Evolutionary conservation across 768 basidiomycete genomes (phyloP).

Genomic region (Chalciporus chontae): DNA sequence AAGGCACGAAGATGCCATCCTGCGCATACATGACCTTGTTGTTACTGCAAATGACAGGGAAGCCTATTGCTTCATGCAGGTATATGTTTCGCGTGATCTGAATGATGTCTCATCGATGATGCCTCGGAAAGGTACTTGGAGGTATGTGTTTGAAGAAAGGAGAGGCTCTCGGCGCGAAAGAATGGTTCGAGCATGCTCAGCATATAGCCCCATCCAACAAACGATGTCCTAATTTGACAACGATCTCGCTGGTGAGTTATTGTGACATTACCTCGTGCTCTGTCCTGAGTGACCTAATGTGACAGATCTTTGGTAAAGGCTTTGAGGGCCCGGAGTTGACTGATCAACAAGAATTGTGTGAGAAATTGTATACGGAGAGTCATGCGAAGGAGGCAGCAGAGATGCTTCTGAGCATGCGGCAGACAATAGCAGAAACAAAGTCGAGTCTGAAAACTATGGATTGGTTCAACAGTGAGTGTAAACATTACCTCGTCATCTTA

Average conservation of each 20-base stretch:
- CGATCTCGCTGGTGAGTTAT: background rate
- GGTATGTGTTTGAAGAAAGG: background rate
- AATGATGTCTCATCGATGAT: background rate
- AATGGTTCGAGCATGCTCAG: slow-evolving; percentile 2
- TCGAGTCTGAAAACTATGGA: background rate
- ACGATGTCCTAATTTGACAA: background rate
- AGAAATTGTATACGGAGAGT: background rate
- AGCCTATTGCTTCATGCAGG: background rate
- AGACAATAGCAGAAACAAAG: background rate
- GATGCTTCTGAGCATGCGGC: too few relatives aligned
- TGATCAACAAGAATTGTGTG: background rate
- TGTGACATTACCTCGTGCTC: background rate
- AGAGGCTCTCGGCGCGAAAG: slow-evolving; percentile 2
- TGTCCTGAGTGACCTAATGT: background rate
- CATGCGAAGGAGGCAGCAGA: too few relatives aligned
- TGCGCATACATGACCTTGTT: background rate
- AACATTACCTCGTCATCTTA: too few relatives aligned
- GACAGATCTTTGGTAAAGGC: slow-evolving; percentile 1
- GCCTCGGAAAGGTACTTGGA: background rate
- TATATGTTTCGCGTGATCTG: background rate
- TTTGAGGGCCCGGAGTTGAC: background rate
- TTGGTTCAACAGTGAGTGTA: too few relatives aligned
- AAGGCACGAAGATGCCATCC: background rate
- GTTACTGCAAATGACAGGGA: background rate
- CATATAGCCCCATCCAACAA: too few relatives aligned